phyloP scores from a whole-genome alignment of 2,329 filamentous ascomycete genomes.

The Claviceps sp. region DNA sequence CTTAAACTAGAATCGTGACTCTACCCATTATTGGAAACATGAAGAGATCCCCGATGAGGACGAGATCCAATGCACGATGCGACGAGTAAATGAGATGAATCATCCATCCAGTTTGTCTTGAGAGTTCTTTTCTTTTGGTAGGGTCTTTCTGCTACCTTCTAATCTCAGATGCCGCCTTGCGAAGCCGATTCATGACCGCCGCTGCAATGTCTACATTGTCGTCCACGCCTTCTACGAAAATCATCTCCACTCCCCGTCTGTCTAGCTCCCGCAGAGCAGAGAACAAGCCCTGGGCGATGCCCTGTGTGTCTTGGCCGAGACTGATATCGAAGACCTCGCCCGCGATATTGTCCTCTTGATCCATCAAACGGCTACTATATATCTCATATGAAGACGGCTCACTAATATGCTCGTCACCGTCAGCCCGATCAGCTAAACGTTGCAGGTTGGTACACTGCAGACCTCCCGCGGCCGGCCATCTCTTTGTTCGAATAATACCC shows the following conservation, averaged over 20 bases:
- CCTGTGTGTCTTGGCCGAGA: constrained; percentile 55
- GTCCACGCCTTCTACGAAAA: constrained; percentile 80
- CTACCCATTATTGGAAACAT: background rate
- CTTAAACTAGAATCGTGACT: background rate
- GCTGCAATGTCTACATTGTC: constrained; percentile 72
- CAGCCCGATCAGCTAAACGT: constrained; percentile 8
- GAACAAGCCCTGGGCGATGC: constrained; percentile 79
- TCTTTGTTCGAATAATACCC: constrained; percentile 42
- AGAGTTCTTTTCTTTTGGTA: background rate
- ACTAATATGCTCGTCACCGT: background rate
- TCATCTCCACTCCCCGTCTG: constrained; percentile 61
- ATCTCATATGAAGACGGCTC: constrained; percentile 26
- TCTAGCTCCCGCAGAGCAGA: constrained; percentile 78
- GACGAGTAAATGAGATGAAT: background rate
- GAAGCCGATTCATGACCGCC: constrained; percentile 71
- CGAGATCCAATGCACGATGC: background rate
- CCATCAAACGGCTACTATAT: constrained; percentile 25
- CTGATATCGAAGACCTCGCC: constrained; percentile 52
- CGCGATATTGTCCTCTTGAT: constrained; percentile 17
- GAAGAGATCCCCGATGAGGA: background rate
- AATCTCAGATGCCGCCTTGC: constrained; percentile 59
- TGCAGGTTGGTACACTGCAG: constrained; percentile 20
- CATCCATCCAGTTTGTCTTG: background rate
- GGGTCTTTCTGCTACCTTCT: constrained; percentile 24
- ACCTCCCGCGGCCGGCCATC: constrained; percentile 35